Evolutionary conservation across 306 rosid genomes (phyloP).

Genomic region (Vigna mungo): DNA sequence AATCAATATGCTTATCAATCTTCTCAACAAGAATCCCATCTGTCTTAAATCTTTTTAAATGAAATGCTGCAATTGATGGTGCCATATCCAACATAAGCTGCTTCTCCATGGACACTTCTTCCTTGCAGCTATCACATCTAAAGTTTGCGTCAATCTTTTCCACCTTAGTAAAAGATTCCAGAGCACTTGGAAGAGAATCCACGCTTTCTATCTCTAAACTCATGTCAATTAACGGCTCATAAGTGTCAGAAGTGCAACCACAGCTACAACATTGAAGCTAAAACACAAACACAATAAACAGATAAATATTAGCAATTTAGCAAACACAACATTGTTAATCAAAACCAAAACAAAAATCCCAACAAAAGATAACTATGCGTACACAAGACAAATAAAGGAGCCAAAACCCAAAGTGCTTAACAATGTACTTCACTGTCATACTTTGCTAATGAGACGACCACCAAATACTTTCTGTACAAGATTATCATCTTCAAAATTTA

Average conservation of each 20-base stretch:
- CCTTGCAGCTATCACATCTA: slow-evolving; percentile 75
- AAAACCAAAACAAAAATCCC: slow-evolving; percentile 1
- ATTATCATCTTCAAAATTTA: slow-evolving; percentile 47
- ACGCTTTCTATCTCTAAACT: slow-evolving; percentile 86
- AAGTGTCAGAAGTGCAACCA: slow-evolving; percentile 68
- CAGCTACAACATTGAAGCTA: slow-evolving; percentile 88
- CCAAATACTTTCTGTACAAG: slow-evolving; percentile 81
- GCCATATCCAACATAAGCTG: slow-evolving; percentile 71
- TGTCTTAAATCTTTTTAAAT: slow-evolving; percentile 84
- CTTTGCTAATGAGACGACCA: slow-evolving; percentile 81
- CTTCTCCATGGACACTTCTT: slow-evolving; percentile 76
- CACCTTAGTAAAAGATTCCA: slow-evolving; percentile 81
- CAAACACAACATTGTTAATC: background rate
- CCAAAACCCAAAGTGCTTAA: slow-evolving; percentile 10
- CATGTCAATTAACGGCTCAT: slow-evolving; percentile 81
- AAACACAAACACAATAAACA: slow-evolving; percentile 38
- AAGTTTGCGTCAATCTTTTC: slow-evolving; percentile 73
- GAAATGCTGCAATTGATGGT: slow-evolving; percentile 81
- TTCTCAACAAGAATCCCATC: slow-evolving; percentile 68
- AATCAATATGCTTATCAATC: slow-evolving; percentile 78
- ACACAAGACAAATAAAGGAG: slow-evolving; percentile 1
- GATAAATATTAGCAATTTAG: slow-evolving; percentile 32
- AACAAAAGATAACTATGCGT: slow-evolving; percentile 16
- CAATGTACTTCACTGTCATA: slow-evolving; percentile 42
- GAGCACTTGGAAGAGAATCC: slow-evolving; percentile 68